A percentile compares a stretch with the other conserved stretches of the same genome.
phyloP scores from a whole-genome alignment of 495 filamentous ascomycete genomes.

The Tetracladium marchalianum region DNA sequence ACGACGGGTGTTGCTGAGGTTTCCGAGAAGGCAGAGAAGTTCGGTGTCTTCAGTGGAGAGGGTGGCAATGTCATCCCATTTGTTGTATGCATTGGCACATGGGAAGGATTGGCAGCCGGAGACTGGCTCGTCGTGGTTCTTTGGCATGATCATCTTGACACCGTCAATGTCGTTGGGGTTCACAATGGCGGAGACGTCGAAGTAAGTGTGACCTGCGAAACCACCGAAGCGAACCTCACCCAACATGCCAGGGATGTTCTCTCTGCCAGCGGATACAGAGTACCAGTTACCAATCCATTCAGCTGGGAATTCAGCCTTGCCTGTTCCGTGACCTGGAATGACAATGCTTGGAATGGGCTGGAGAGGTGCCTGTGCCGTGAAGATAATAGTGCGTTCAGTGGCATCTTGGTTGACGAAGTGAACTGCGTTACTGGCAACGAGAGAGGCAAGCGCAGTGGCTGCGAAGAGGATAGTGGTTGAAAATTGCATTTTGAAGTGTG shows the following conservation, averaged over 20 bases:
- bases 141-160: slow-evolving; percentile 38
- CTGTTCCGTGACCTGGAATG: slow-evolving; percentile 20
- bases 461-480: slow-evolving; percentile 9
- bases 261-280: slow-evolving; percentile 27
- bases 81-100: slow-evolving; percentile 38
- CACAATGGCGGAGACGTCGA: slow-evolving; percentile 45
- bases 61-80: slow-evolving; percentile 38
- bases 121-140: slow-evolving; percentile 8
- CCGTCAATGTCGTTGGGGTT: slow-evolving; percentile 32
- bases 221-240: slow-evolving; percentile 39
- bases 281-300: slow-evolving; percentile 40
- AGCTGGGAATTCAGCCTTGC: slow-evolving; percentile 26
- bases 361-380: slow-evolving; percentile 27
- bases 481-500: slow-evolving; percentile 14
- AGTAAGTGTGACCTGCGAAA: slow-evolving; percentile 32
- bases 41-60: slow-evolving; percentile 21
- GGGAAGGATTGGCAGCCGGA: slow-evolving; percentile 39
- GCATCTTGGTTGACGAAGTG: slow-evolving; percentile 39
- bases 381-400: slow-evolving; percentile 31
- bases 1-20: slow-evolving; percentile 4
- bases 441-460: slow-evolving; percentile 22
- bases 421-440: slow-evolving; percentile 29
- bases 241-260: slow-evolving; percentile 36
- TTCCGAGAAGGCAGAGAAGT: slow-evolving; percentile 17
- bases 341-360: slow-evolving; percentile 17